Conservation (phyloP, 257 asterid species). For the Coffea eugenioides region DNA sequence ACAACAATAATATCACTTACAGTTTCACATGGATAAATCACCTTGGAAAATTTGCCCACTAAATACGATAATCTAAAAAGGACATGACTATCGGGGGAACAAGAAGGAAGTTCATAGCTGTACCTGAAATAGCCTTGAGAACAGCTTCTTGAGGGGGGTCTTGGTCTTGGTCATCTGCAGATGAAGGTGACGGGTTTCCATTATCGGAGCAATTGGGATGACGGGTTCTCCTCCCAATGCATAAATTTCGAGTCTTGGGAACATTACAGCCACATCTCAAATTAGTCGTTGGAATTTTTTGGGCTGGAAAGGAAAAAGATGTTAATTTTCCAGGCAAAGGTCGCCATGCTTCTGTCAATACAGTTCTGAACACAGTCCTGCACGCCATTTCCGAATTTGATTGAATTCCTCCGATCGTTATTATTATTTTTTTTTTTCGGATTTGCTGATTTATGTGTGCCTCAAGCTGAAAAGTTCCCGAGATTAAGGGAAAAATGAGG, state of each 20-base stretch:
- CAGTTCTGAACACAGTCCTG: slow-evolving; percentile 43
- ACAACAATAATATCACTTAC: not conserved
- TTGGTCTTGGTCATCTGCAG: slow-evolving; percentile 59
- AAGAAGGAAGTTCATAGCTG: not conserved
- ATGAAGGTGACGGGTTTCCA: slow-evolving; percentile 38
- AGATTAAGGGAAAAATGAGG: slow-evolving; percentile 1
- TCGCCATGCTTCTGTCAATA: slow-evolving; percentile 57
- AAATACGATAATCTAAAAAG: not conserved
- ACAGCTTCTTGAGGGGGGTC: slow-evolving; percentile 95
- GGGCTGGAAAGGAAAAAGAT: slow-evolving; percentile 31
- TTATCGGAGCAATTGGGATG: slow-evolving; percentile 42
- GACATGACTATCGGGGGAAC: not conserved
- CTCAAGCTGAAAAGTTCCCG: slow-evolving; percentile 1
- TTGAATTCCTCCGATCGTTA: not conserved
- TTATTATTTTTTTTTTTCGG: not conserved
- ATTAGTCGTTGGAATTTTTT: slow-evolving; percentile 23
- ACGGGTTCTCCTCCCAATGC: slow-evolving; percentile 25
- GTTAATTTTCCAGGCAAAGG: slow-evolving; percentile 33
- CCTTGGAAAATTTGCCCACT: not conserved
- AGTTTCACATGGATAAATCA: not conserved
- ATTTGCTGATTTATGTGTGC: slow-evolving; percentile 1
- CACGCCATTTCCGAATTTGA: slow-evolving; percentile 53
- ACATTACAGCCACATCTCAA: slow-evolving; percentile 43
- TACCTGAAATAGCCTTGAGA: slow-evolving; percentile 91
- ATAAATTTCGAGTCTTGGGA: slow-evolving; percentile 23